Percentiles rank a stretch among this genome's conserved stretches.
These are phyloP conservation scores for Artomyces pyxidatus DNA, from an alignment of 768 basidiomycete species.

Conservation along the genomic window DNA sequence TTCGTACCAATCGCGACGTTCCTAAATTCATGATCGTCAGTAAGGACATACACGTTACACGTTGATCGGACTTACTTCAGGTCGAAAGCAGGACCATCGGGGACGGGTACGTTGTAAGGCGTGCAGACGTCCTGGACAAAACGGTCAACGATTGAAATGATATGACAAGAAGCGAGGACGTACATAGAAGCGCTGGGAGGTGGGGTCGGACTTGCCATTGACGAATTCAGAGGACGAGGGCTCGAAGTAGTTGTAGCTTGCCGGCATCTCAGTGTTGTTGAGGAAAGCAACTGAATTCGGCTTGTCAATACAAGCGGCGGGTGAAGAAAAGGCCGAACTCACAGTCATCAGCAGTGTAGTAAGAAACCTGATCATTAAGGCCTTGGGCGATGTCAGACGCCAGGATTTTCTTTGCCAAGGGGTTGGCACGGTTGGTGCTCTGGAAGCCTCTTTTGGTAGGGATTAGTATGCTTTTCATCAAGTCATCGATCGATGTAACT, in stretches of 20 bases:
- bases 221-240: slow-evolving; percentile 21
- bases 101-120: slow-evolving; percentile 15
- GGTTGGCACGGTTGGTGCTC: slow-evolving; percentile 44
- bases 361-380: slow-evolving; percentile 26
- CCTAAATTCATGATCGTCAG: neutral
- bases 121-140: slow-evolving; percentile 26
- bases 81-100: slow-evolving; percentile 8
- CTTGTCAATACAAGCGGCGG: neutral
- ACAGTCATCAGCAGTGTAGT: slow-evolving; percentile 51
- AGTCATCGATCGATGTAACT: slow-evolving; percentile 15
- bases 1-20: slow-evolving; percentile 9
- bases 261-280: slow-evolving; percentile 22
- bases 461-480: neutral
- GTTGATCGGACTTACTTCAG: slow-evolving; percentile 3
- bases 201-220: slow-evolving; percentile 23
- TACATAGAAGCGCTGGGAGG: slow-evolving; percentile 28
- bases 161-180: neutral
- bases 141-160: neutral
- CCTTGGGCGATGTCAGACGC: slow-evolving; percentile 40
- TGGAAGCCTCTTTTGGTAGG: slow-evolving; percentile 40
- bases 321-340: slow-evolving; percentile 11
- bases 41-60: neutral
- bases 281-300: slow-evolving; percentile 21
- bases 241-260: slow-evolving; percentile 22
- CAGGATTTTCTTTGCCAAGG: slow-evolving; percentile 53